Evolutionary conservation across 139 green algal species (phyloP).

Genomic region (Tetraselmis chui): DNA sequence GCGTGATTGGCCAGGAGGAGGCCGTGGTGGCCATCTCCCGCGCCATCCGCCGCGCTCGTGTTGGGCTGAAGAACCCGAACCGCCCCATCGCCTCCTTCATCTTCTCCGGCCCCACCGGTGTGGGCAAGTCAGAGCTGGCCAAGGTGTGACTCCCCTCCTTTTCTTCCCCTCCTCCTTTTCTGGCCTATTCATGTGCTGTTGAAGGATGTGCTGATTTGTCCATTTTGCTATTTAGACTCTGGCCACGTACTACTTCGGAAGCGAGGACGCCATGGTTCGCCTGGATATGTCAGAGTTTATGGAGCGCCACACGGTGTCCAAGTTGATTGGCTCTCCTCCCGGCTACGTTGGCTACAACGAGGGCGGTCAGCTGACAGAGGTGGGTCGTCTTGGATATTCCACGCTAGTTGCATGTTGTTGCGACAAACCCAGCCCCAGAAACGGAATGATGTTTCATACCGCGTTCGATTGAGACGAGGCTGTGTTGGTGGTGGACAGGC

Average conservation of each 20-base stretch:
- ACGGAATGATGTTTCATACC: too few relatives aligned
- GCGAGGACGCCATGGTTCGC: conserved; percentile 93
- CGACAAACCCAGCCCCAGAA: neutral
- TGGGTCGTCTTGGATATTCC: neutral
- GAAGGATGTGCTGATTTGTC: too few relatives aligned
- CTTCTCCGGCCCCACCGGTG: conserved; percentile 60
- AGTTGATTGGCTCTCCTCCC: conserved; percentile 97
- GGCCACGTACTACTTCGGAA: conserved; percentile 96
- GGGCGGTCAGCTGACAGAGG: conserved; percentile 96
- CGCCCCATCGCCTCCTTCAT: conserved; percentile 80
- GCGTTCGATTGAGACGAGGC: too few relatives aligned
- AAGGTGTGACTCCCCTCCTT: too few relatives aligned
- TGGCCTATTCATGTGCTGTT: neutral
- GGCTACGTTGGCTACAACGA: conserved; percentile 99
- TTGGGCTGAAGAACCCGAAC: conserved; percentile 98
- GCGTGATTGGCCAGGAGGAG: conserved; percentile 96
- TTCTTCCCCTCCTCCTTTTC: conserved; percentile 39
- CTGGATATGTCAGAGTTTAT: conserved; percentile 99
- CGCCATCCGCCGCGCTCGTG: conserved; percentile 90
- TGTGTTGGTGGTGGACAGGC: neutral
- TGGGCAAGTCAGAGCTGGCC: conserved; percentile 98
- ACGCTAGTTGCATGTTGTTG: neutral
- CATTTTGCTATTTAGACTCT: too few relatives aligned
- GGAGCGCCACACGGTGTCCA: conserved; percentile 98
- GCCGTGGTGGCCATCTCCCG: conserved; percentile 81